A percentile compares a stretch with the other conserved stretches of the same genome.
Evolutionary conservation across 2,329 filamentous ascomycete genomes (phyloP).

Genomic region (Trichophyton benhamiae): DNA sequence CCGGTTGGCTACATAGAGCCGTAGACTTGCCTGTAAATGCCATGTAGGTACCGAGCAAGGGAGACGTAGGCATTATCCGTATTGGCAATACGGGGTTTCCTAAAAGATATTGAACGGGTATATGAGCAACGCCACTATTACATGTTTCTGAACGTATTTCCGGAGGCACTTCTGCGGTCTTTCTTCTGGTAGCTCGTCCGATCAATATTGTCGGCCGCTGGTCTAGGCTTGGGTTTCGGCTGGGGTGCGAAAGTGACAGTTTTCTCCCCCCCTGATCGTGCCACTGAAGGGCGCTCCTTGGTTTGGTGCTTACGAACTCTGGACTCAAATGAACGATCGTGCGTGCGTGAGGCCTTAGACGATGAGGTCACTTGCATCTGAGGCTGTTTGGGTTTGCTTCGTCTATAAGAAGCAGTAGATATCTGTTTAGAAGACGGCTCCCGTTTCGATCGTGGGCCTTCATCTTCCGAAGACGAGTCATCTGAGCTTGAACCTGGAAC

Average conservation of each 20-base stretch:
- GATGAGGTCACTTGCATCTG: conserved; percentile 48
- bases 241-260: conserved; percentile 50
- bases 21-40: too few species aligned
- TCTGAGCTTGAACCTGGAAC: conserved; percentile 32
- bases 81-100: background rate
- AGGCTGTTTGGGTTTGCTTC: conserved; percentile 38
- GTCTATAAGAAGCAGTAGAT: conserved; percentile 46
- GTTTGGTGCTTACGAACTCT: conserved; percentile 37
- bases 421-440: conserved; percentile 33
- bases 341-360: conserved; percentile 28
- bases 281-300: conserved; percentile 22
- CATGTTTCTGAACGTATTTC: conserved; percentile 38
- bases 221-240: conserved; percentile 26
- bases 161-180: conserved; percentile 38
- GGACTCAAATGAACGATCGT: conserved; percentile 47
- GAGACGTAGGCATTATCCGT: too few species aligned
- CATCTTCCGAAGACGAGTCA: conserved; percentile 24
- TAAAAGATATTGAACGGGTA: background rate
- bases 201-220: conserved; percentile 12
- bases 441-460: conserved; percentile 18
- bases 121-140: conserved; percentile 16
- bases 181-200: conserved; percentile 23
- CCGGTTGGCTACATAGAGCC: too few species aligned
- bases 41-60: too few species aligned
- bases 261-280: conserved; percentile 37